phyloP scores from a whole-genome alignment of 805 yeast species.

The Metschnikowia amazonensis region DNA sequence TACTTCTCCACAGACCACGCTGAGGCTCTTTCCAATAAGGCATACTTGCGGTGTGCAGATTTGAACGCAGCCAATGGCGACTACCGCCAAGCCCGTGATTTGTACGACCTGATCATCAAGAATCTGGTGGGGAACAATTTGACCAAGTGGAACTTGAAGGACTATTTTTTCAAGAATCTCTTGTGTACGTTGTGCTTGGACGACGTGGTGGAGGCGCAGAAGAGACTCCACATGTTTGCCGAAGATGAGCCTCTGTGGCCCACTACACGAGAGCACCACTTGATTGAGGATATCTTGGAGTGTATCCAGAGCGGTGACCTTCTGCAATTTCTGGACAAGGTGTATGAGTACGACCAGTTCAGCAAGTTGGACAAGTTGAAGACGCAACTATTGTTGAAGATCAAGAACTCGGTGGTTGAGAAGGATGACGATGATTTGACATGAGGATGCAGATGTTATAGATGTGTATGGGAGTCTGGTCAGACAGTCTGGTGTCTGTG shows the following conservation, averaged over 20 bases:
- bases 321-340: constrained; percentile 67
- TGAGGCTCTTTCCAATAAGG: constrained; percentile 83
- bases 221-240: constrained; percentile 58
- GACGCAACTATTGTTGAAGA: constrained; percentile 74
- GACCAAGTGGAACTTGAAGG: constrained; percentile 89
- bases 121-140: constrained; percentile 69
- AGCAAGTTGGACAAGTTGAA: constrained; percentile 87
- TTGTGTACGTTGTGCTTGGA: constrained; percentile 79
- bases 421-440: constrained; percentile 65
- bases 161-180: constrained; percentile 79
- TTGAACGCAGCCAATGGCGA: constrained; percentile 67
- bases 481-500: too few species aligned
- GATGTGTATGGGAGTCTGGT: too few species aligned
- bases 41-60: constrained; percentile 86
- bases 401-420: constrained; percentile 68
- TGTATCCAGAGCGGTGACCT: constrained; percentile 79
- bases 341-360: constrained; percentile 83
- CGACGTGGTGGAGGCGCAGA: constrained; percentile 82
- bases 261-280: constrained; percentile 69
- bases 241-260: constrained; percentile 75
- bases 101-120: constrained; percentile 75
- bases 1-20: constrained; percentile 95
- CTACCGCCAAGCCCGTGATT: constrained; percentile 69
- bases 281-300: constrained; percentile 62
- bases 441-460: too few species aligned